Percentiles rank a stretch among this genome's conserved stretches.
phyloP scores from a whole-genome alignment of 2,329 filamentous ascomycete species.

The Fusarium piperis region DNA sequence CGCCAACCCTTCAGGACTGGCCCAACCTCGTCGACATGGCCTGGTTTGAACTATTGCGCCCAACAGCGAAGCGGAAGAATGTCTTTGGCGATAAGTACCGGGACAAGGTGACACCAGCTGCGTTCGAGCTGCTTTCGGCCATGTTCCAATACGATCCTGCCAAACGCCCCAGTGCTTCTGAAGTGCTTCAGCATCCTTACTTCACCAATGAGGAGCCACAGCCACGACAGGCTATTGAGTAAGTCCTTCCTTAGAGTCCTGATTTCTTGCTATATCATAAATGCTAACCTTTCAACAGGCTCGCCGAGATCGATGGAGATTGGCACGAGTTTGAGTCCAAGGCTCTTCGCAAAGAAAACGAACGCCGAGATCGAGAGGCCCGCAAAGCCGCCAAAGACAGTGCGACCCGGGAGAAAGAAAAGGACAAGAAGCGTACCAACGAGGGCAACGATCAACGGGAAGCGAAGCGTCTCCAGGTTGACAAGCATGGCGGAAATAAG shows the following conservation, averaged over 20 bases:
- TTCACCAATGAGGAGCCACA: conserved; percentile 84
- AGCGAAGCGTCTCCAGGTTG: conserved; percentile 48
- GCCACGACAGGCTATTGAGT: conserved; percentile 83
- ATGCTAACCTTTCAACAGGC: conserved; percentile 58
- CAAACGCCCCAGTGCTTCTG: conserved; percentile 82
- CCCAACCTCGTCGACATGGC: conserved; percentile 91
- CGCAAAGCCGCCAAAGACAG: conserved; percentile 56
- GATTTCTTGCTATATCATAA: neutral
- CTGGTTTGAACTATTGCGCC: conserved; percentile 93
- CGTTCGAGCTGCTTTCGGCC: conserved; percentile 80
- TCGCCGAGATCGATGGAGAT: conserved; percentile 85
- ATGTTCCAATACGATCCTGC: conserved; percentile 93
- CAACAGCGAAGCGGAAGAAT: conserved; percentile 75
- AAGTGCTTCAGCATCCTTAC: conserved; percentile 88
- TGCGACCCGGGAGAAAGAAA: conserved; percentile 43
- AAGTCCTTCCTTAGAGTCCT: conserved; percentile 54
- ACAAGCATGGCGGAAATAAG: conserved; percentile 36
- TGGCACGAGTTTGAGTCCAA: conserved; percentile 99
- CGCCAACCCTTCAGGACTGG: conserved; percentile 86
- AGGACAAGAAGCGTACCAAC: conserved; percentile 53
- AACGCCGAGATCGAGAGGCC: conserved; percentile 68
- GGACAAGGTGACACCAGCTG: conserved; percentile 78
- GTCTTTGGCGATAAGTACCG: conserved; percentile 86
- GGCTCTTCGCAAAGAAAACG: conserved; percentile 88
- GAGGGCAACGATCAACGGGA: conserved; percentile 47